phyloP scores from a whole-genome alignment of 805 yeast genomes.

The Hyphopichia homilentoma region DNA sequence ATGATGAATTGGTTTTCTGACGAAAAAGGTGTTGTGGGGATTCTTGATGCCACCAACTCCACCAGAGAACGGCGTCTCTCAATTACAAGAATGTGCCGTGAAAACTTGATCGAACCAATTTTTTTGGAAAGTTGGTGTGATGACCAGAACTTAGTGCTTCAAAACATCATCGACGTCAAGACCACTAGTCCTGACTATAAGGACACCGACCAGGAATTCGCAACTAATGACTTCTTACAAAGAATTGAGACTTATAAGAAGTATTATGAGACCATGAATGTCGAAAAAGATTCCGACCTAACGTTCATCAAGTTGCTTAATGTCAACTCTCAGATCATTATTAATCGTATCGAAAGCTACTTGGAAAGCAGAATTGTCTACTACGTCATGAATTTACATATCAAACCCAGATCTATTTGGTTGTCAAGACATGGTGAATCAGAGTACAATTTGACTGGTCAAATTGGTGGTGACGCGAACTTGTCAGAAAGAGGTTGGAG shows the following conservation, averaged over 20 bases:
- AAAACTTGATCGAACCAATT: constrained; percentile 77
- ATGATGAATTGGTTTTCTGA: constrained; percentile 84
- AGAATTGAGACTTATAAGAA: constrained; percentile 73
- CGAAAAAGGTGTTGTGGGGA: constrained; percentile 84
- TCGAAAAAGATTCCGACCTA: constrained; percentile 52
- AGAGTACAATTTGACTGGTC: constrained; percentile 85
- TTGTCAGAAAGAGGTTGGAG: constrained; percentile 79
- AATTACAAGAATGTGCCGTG: constrained; percentile 58
- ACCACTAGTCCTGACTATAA: constrained; percentile 81
- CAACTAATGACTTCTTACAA: constrained; percentile 65
- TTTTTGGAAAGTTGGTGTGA: constrained; percentile 92
- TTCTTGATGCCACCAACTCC: constrained; percentile 90
- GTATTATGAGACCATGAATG: constrained; percentile 72
- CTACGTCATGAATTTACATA: constrained; percentile 92
- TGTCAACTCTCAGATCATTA: constrained; percentile 81
- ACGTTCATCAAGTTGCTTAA: constrained; percentile 87
- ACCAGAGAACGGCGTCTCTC: constrained; percentile 67
- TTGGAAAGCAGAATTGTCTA: constrained; percentile 90
- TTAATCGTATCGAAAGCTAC: constrained; percentile 84
- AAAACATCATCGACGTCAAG: constrained; percentile 82
- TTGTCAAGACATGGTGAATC: constrained; percentile 95
- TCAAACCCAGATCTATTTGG: constrained; percentile 90
- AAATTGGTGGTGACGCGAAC: constrained; percentile 93
- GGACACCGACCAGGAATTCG: constrained; percentile 64
- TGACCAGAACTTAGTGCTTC: constrained; percentile 70